Conservation (phyloP, 331 rosid species). For the Erythrophleum ivorense region DNA sequence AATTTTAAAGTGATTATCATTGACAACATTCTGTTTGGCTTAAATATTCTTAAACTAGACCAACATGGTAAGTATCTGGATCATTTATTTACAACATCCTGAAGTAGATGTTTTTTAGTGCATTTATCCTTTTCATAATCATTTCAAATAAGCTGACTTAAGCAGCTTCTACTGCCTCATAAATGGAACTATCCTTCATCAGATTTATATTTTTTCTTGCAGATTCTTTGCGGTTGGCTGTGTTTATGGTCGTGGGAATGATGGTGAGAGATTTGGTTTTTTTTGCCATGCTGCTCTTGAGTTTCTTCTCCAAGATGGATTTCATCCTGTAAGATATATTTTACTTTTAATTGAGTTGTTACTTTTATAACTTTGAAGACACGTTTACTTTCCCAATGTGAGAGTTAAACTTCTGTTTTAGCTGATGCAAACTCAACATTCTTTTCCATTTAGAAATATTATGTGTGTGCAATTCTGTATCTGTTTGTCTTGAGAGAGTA, state of each 20-base stretch:
- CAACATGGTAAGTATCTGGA: not conserved
- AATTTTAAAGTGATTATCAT: conserved; percentile 12
- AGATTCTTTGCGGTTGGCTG: conserved; percentile 65
- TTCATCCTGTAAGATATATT: conserved; percentile 74
- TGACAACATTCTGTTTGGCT: not conserved
- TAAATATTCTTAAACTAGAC: not conserved
- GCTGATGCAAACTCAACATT: conserved; percentile 6
- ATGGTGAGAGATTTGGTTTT: conserved; percentile 78
- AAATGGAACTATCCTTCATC: conserved; percentile 30
- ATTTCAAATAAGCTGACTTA: conserved; percentile 20
- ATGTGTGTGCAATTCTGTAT: not conserved
- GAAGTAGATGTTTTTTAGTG: conserved; percentile 15
- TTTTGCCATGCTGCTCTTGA: conserved; percentile 90
- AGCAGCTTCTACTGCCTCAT: conserved; percentile 32
- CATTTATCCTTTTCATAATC: conserved; percentile 17
- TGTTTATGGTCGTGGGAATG: conserved; percentile 81
- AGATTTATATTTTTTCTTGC: conserved; percentile 40
- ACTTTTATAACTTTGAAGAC: conserved; percentile 30
- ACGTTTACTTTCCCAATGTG: conserved; percentile 13
- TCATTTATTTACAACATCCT: not conserved
- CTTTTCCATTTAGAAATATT: conserved; percentile 26
- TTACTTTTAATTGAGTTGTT: conserved; percentile 29
- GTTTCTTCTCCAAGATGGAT: conserved; percentile 81
- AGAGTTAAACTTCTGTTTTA: conserved; percentile 9
- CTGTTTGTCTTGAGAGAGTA: conserved; percentile 25